Evolutionary conservation across 2,329 filamentous ascomycete genomes (phyloP).

Genomic region (Sporothrix dimorphospora): DNA sequence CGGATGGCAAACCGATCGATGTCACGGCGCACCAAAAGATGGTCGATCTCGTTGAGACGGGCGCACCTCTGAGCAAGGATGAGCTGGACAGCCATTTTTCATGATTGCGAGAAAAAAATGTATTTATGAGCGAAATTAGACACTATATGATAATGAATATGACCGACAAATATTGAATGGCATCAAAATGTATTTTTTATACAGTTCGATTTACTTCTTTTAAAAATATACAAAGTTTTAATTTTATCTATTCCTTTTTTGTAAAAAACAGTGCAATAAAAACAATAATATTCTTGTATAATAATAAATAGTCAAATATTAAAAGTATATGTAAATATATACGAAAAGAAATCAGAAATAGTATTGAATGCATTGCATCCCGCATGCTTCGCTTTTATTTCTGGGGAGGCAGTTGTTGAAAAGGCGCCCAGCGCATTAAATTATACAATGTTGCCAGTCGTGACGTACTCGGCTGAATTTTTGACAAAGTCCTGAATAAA

Average conservation of each 20-base stretch:
- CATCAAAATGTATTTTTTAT: too few species aligned
- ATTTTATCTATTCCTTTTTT: too few species aligned
- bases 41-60: slow-evolving; percentile 36
- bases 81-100: slow-evolving; percentile 33
- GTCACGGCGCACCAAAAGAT: slow-evolving; percentile 35
- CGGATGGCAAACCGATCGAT: slow-evolving; percentile 15
- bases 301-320: too few species aligned
- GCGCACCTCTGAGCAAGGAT: slow-evolving; percentile 27
- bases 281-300: too few species aligned
- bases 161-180: too few species aligned
- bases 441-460: neutral
- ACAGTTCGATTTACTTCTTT: too few species aligned
- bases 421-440: slow-evolving; percentile 16
- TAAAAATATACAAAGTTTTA: too few species aligned
- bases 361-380: neutral
- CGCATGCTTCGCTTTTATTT: neutral
- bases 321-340: too few species aligned
- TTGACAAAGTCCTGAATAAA: neutral
- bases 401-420: neutral
- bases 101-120: neutral
- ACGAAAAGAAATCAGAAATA: too few species aligned
- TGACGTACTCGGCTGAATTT: neutral
- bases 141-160: too few species aligned
- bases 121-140: too few species aligned
- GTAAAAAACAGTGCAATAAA: too few species aligned